Base-by-base conservation (phyloP, 179 eudicot species). In the Beta macrorhiza region DNA sequence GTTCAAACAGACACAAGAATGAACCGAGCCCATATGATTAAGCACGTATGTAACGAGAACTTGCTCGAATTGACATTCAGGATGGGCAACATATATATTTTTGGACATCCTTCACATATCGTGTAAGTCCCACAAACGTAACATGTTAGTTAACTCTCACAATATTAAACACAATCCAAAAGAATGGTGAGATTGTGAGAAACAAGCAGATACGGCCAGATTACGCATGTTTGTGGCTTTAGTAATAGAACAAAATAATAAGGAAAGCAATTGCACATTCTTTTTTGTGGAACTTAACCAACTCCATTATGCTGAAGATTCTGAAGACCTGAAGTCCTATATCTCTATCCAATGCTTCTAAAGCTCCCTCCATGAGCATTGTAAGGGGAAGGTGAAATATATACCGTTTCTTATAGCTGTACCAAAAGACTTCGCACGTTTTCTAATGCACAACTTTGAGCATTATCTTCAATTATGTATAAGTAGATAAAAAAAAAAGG, bases 1-100 rank as follows among this genome's bases (percentile, higher is more conserved):
- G 79, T 76, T 79, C 74, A 73, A 71, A 53, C 81, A 58, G 37
- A 74, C 70, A 57, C 47, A 22, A 3, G 7, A 13, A 49, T 17
- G 11, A 20, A n/a, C 8, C 19, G 8, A 37, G 72, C 56, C 58
- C 9, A 5, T 32, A 1, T 17, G n/a, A 12, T 55, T 22, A 47
- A 4, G 22, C 37, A 17, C 9, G 10, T 17, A 78, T 53, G 55
- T 20, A 79, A 29, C 29, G 29, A 7, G 17, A n/a, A 49, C 32
- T 49, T 5, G 51, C 47, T 53, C 78, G 52, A 80, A 51, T 71
- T n/a, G 29, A 20, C 11, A 17, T 47, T n/a, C 56, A 19, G 75
- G 17, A 5, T 12, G 53, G 57, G 53, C 5, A n/a, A 49, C 5
- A 17, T 45, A 47, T 49, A 72, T n/a, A 9, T n/a, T 37, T 58